Evolutionary conservation across 305 asterid genomes (phyloP).

Genomic region (Solanum chacoense): DNA sequence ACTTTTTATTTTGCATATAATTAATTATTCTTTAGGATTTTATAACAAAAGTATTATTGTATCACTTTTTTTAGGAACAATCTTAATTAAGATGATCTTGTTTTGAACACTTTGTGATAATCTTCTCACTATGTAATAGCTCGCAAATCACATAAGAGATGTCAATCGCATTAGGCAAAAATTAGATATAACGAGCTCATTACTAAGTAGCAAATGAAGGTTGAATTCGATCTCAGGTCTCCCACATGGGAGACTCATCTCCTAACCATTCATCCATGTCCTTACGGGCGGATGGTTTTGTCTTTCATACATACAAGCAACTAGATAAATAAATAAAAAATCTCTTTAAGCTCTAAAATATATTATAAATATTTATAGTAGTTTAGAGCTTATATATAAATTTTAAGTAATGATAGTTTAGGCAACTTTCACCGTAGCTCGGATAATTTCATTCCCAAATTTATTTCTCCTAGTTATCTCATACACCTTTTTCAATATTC

Average conservation of each 20-base stretch:
- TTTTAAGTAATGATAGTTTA: too few species aligned
- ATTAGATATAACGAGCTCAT: rapidly evolving
- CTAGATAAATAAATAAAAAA: background rate
- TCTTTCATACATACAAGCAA: background rate
- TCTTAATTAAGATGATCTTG: background rate
- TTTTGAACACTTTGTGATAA: background rate
- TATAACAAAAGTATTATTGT: background rate
- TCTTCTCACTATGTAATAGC: too few species aligned
- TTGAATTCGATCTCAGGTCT: too few species aligned
- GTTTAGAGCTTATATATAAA: too few species aligned
- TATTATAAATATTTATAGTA: background rate
- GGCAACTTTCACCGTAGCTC: background rate
- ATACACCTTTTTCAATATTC: background rate
- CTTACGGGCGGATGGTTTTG: background rate
- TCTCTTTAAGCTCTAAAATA: background rate
- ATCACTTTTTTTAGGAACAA: background rate
- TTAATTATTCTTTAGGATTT: background rate
- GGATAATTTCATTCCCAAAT: background rate
- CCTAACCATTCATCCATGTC: background rate
- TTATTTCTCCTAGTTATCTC: background rate
- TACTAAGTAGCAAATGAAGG: too few species aligned
- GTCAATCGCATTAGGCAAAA: too few species aligned
- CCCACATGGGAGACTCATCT: background rate
- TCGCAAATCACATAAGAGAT: too few species aligned
- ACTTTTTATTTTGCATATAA: background rate